phyloP scores from a whole-genome alignment of 2,329 filamentous ascomycete genomes.

The Fusarium mangiferae region DNA sequence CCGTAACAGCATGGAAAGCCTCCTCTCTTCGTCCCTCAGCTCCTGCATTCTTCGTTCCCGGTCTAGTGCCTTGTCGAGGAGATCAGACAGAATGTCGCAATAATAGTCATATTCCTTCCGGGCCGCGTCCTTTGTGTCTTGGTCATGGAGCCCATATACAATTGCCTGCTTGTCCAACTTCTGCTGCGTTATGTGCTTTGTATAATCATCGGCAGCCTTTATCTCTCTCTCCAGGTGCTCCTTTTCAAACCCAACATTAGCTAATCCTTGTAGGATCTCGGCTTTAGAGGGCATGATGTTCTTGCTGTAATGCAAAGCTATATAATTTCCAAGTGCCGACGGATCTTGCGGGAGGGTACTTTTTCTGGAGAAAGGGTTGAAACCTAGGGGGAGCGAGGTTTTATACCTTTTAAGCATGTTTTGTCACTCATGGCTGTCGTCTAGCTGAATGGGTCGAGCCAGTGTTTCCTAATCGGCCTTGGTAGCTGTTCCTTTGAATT shows the following conservation, averaged over 20 bases:
- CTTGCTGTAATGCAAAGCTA: fast-evolving
- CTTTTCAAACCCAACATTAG: too few species aligned
- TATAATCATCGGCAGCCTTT: not conserved
- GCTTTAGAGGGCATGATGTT: not conserved
- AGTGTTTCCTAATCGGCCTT: too few species aligned
- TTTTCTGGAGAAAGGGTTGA: too few species aligned
- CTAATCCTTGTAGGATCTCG: not conserved
- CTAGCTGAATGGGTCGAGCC: too few species aligned
- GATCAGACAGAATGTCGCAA: fast-evolving
- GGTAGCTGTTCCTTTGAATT: too few species aligned
- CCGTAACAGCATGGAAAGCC: not conserved
- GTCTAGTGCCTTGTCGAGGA: fast-evolving
- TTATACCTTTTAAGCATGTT: not conserved
- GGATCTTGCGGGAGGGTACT: too few species aligned
- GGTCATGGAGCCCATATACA: not conserved
- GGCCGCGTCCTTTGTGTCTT: not conserved
- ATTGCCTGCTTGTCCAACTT: not conserved
- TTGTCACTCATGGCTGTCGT: not conserved
- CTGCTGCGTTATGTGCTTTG: not conserved
- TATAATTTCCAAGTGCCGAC: not conserved
- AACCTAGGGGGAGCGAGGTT: too few species aligned
- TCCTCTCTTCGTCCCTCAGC: not conserved
- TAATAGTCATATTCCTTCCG: not conserved
- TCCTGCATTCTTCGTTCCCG: not conserved
- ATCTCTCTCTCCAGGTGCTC: not conserved